Percentiles rank a stretch among this genome's conserved stretches.
Conservation (phyloP, 176 grass and related monocot species). For the Eragrostis nindensis region DNA sequence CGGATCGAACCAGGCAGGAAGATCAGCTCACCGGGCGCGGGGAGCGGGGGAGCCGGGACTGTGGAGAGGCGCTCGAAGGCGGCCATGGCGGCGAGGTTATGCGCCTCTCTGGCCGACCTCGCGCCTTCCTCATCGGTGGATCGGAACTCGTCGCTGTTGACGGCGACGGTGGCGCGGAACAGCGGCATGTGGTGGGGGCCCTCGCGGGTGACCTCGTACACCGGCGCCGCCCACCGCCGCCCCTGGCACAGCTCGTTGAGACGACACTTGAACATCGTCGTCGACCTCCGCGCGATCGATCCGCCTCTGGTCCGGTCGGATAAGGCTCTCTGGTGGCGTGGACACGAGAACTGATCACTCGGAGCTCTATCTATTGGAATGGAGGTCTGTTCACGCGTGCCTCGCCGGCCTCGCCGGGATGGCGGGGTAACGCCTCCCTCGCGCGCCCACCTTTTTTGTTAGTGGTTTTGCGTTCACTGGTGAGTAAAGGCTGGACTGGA, state of each 20-base stretch:
- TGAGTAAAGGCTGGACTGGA: too few species aligned
- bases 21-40: slow-evolving; percentile 43
- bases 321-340: neutral
- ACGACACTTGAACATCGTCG: slow-evolving; percentile 66
- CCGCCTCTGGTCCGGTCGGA: neutral
- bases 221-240: slow-evolving; percentile 63
- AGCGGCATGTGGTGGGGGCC: slow-evolving; percentile 45
- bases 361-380: neutral
- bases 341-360: neutral
- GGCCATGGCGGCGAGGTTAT: slow-evolving; percentile 62
- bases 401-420: neutral
- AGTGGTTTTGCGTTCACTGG: too few species aligned
- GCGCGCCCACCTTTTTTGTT: too few species aligned
- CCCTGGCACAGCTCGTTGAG: slow-evolving; percentile 76
- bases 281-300: neutral
- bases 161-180: slow-evolving; percentile 59
- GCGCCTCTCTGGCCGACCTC: slow-evolving; percentile 60
- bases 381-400: neutral
- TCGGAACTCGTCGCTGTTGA: too few species aligned
- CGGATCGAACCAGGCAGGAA: too few species aligned
- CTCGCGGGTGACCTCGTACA: slow-evolving; percentile 41
- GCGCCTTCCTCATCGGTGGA: too few species aligned
- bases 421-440: too few species aligned
- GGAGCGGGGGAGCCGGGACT: too few species aligned
- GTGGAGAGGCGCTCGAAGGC: slow-evolving; percentile 58